phyloP scores from a whole-genome alignment of 202 grass and related monocot genomes.

The Setaria viridis region DNA sequence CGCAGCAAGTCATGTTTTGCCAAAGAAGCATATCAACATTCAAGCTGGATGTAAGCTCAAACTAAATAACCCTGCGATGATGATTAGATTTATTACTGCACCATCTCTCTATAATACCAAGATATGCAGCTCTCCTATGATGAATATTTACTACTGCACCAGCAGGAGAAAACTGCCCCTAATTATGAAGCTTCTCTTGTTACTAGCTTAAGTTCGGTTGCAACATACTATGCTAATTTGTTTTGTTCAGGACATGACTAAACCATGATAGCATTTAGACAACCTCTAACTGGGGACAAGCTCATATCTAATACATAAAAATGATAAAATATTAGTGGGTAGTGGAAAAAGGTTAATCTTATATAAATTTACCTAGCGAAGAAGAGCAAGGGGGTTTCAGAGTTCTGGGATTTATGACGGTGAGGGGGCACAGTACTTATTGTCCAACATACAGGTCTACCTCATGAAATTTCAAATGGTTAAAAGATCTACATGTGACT shows the following conservation, averaged over 20 bases:
- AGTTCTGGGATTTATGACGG: slow-evolving; percentile 18
- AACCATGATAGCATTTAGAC: slow-evolving; percentile 7
- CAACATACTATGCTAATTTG: background rate
- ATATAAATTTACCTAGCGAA: too few relatives aligned
- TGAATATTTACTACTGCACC: background rate
- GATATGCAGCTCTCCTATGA: background rate
- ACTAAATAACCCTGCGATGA: background rate
- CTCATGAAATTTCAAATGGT: slow-evolving; percentile 15
- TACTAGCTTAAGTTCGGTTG: slow-evolving; percentile 4
- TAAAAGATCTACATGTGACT: slow-evolving; percentile 10
- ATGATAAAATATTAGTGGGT: slow-evolving; percentile 5
- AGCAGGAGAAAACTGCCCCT: background rate
- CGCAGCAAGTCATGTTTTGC: background rate
- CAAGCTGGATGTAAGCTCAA: background rate
- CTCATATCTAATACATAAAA: background rate
- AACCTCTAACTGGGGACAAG: background rate
- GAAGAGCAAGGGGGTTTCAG: background rate
- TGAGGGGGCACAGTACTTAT: background rate
- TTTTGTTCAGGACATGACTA: slow-evolving; percentile 28
- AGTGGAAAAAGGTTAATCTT: background rate
- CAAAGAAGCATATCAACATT: slow-evolving; percentile 7
- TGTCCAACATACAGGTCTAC: background rate
- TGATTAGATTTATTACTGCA: slow-evolving; percentile 26
- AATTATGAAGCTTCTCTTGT: slow-evolving; percentile 21
- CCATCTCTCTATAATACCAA: background rate